Evolutionary conservation across 2,329 filamentous ascomycete genomes (phyloP), one percentile per base, ranked within the genome.

Genomic region (Immersiporthe knoxdaviesiana): DNA sequence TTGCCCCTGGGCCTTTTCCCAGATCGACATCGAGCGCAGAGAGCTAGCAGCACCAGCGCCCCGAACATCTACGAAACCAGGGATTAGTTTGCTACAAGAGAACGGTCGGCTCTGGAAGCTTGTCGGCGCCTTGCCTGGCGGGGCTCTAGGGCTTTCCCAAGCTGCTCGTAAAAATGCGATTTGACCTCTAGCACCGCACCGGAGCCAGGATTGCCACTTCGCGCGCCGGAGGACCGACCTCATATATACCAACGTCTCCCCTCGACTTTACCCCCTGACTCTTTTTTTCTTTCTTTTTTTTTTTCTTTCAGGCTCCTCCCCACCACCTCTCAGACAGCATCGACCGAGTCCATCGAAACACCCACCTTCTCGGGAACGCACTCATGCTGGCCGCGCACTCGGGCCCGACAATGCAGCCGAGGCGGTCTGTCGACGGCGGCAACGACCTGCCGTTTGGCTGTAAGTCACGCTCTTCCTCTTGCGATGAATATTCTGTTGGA

Each of bases 391-490:
- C 83, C 75, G 78, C 86, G 79, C 83, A 84, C 77, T 83, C 79
- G 83, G 59, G 59, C 59, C 83, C 82, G 78, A 86, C 81, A 77
- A 89, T 89, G 87, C 85, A 82, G 84, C 85, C 86, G 80, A 84
- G 82, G 80, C 85, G 84, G 80, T 83, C 84, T 77, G 18, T 21
- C 11, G 81, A 84, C 75, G 83, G 87, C 74, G 80, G 83, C 68
- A 83, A 85, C 72, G 68, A 58, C 56, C 81, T 87, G 76, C 87
- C 88, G 50, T 92, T 92, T 84, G 90, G 90, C 76, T 92, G 90
- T 92, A 84, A 74, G 89, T 85, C 61, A 65, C 56, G n/a, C n/a
- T n/a, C n/a, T n/a, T 32, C 37, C 59, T 27, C 32, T 56, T 12
- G 21, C 5, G 5, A 30, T 39, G 44, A 21, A n/a, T 24, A 14